A percentile compares a stretch with the other conserved stretches of the same genome.
phyloP scores from a whole-genome alignment of 768 basidiomycete genomes.

The Pleurotus cornucopiae region DNA sequence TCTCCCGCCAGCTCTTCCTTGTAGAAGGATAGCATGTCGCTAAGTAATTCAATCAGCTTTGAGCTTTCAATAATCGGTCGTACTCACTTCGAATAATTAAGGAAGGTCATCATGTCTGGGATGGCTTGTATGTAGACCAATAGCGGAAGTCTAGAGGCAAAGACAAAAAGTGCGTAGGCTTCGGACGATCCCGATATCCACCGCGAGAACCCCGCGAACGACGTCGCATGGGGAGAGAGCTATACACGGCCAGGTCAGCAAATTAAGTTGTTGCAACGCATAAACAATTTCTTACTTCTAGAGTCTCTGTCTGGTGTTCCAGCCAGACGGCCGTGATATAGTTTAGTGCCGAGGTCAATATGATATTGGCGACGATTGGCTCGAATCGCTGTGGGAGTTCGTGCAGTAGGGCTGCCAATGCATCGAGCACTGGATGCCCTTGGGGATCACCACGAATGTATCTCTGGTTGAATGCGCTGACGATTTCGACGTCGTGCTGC shows the following conservation, averaged over 20 bases:
- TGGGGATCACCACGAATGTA: background rate
- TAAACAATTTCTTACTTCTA: background rate
- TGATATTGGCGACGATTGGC: background rate
- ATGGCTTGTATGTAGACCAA: slow-evolving; percentile 8
- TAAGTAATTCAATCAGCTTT: background rate
- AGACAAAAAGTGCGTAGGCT: background rate
- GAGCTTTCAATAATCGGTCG: background rate
- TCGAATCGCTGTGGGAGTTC: background rate
- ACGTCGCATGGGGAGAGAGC: background rate
- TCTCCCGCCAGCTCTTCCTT: slow-evolving; percentile 10
- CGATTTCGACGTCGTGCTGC: background rate
- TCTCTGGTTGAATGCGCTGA: background rate
- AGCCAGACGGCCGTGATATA: background rate
- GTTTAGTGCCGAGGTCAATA: background rate
- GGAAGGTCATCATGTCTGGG: slow-evolving; percentile 8
- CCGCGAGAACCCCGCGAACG: slow-evolving; percentile 3
- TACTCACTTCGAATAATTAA: slow-evolving; percentile 10
- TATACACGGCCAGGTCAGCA: background rate
- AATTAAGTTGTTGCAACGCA: background rate
- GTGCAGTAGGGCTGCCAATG: background rate
- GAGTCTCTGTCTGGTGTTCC: background rate
- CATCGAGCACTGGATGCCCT: background rate
- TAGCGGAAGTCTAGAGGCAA: background rate
- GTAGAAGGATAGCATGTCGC: slow-evolving; percentile 12
- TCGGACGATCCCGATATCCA: slow-evolving; percentile 6